phyloP scores from a whole-genome alignment of 805 yeast genomes.

The Monosporozyma servazzii region DNA sequence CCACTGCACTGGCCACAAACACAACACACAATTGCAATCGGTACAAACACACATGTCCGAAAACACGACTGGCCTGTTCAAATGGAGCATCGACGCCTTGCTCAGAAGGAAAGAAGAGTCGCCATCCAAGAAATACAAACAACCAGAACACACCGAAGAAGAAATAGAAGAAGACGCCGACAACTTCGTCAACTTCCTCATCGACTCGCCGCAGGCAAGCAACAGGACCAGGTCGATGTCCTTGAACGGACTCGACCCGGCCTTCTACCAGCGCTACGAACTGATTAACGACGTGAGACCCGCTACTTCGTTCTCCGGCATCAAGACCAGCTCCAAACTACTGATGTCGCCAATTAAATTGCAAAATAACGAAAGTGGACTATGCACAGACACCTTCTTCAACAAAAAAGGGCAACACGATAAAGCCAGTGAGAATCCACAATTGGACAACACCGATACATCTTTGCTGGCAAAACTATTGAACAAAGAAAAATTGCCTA shows the following conservation, averaged over 20 bases:
- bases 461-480: not conserved
- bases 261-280: slow-evolving; percentile 7
- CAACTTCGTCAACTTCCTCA: no score
- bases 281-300: slow-evolving; percentile 12
- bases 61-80: slow-evolving; percentile 4
- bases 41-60: not conserved
- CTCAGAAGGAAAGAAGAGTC: slow-evolving; percentile 20
- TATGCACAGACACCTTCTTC: not conserved
- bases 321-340: no score
- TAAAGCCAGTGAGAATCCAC: no score
- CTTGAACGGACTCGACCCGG: slow-evolving; percentile 16
- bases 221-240: slow-evolving; percentile 19
- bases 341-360: slow-evolving; percentile 13
- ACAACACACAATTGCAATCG: no score
- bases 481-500: not conserved
- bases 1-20: no score
- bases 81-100: slow-evolving; percentile 28
- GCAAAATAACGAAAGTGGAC: slow-evolving; percentile 1
- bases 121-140: slow-evolving; percentile 24
- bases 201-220: no score
- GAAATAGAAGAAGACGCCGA: not conserved
- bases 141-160: not conserved
- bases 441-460: not conserved
- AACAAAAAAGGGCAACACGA: not conserved
- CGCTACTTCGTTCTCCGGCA: slow-evolving; percentile 8